A percentile compares a stretch with the other conserved stretches of the same genome.
phyloP scores from a whole-genome alignment of 169 alveolate genomes.

The Miamiensis avidus region DNA sequence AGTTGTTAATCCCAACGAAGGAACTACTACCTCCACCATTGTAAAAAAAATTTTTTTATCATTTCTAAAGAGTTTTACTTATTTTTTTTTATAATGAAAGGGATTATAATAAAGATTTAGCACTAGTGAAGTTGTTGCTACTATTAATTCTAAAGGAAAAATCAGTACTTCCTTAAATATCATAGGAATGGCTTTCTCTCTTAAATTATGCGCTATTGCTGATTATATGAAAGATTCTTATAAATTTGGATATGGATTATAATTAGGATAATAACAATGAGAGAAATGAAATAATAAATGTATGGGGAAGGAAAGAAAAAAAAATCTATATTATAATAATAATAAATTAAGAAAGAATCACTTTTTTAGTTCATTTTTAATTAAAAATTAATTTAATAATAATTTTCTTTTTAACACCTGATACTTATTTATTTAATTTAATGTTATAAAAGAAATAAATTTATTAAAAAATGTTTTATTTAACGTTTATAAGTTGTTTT shows the following conservation, averaged over 20 bases:
- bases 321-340: no score
- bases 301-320: no score
- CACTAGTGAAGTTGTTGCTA: constrained; percentile 35
- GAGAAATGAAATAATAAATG: neutral
- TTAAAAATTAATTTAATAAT: no score
- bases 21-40: constrained; percentile 28
- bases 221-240: constrained; percentile 46
- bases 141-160: constrained; percentile 40
- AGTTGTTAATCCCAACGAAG: constrained; percentile 7
- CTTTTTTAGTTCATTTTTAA: no score
- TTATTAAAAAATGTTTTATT: no score
- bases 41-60: constrained; percentile 13
- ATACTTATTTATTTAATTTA: no score
- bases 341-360: no score
- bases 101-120: constrained; percentile 41
- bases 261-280: constrained; percentile 31
- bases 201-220: constrained; percentile 51
- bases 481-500: no score
- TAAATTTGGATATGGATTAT: constrained; percentile 50
- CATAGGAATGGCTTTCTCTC: constrained; percentile 32
- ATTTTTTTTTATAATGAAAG: neutral
- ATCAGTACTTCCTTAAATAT: constrained; percentile 31
- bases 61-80: no score
- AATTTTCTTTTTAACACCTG: no score
- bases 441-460: no score